These are phyloP conservation scores for Mallotus repandus DNA, from an alignment of 441 rosid genomes.

Conservation along the genomic window DNA sequence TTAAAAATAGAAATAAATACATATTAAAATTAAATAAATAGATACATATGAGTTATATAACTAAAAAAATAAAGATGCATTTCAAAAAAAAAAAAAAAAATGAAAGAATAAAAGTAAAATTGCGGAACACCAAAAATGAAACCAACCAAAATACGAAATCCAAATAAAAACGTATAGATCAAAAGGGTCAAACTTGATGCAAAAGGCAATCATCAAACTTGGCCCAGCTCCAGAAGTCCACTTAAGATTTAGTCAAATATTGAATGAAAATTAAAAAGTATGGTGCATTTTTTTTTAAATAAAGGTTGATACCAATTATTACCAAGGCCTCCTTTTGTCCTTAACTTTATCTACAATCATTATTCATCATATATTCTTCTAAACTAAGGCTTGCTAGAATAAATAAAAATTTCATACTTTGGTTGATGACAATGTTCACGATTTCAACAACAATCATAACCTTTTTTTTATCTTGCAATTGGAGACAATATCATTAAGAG, in stretches of 20 bases:
- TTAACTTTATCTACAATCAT: not conserved
- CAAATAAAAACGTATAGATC: too few species aligned
- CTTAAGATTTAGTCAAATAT: not conserved
- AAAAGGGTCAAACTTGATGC: too few species aligned
- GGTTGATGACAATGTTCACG: not conserved
- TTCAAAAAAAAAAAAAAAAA: too few species aligned
- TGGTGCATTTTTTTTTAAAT: not conserved
- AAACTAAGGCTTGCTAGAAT: constrained; percentile 4
- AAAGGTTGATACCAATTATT: not conserved
- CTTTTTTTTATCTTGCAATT: not conserved
- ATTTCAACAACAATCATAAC: constrained; percentile 6
- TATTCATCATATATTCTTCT: constrained; percentile 5
- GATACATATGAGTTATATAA: too few species aligned
- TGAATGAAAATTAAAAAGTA: not conserved
- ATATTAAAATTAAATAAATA: too few species aligned
- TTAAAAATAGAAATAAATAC: too few species aligned
- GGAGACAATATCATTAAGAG: too few species aligned
- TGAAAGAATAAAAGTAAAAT: too few species aligned
- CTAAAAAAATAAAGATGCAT: too few species aligned
- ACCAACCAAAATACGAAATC: too few species aligned
- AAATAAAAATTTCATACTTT: not conserved
- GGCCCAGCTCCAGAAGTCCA: not conserved
- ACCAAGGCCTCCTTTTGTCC: not conserved
- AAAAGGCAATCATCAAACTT: too few species aligned
- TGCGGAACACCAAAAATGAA: too few species aligned